A percentile compares a stretch with the other conserved stretches of the same genome.
phyloP scores from a whole-genome alignment of 1,284 basidiomycete genomes.

The Papiliotrema flavescens region DNA sequence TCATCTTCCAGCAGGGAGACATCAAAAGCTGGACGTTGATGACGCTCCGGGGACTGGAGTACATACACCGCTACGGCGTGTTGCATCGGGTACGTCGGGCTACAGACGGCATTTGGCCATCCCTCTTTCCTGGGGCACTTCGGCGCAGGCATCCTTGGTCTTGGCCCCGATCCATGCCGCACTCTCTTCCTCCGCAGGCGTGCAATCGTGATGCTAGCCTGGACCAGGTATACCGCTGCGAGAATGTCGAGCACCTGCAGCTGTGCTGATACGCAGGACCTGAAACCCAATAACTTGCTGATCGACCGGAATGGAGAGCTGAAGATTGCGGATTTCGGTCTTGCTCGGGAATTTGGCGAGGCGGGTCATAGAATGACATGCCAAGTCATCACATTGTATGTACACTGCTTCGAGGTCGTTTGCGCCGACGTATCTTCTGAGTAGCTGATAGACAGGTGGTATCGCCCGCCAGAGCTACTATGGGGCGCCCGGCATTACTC shows the following conservation, averaged over 20 bases:
- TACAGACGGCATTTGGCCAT: too few species aligned
- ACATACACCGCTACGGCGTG: conserved; percentile 91
- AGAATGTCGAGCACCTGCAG: too few species aligned
- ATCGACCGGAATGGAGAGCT: conserved; percentile 86
- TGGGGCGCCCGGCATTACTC: conserved; percentile 95
- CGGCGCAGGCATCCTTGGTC: too few species aligned
- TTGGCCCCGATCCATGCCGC: too few species aligned
- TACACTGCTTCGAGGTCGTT: not conserved
- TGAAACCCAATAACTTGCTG: conserved; percentile 95
- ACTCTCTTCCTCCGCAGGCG: too few species aligned
- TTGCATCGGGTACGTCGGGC: conserved; percentile 82
- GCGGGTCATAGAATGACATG: conserved; percentile 94
- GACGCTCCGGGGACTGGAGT: conserved; percentile 93
- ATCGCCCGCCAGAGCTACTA: conserved; percentile 94
- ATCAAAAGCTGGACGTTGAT: conserved; percentile 99
- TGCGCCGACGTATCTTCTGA: too few species aligned
- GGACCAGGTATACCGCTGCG: too few species aligned
- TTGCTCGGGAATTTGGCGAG: conserved; percentile 79
- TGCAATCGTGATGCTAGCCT: too few species aligned
- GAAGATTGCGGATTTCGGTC: conserved; percentile 98
- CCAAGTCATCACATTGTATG: conserved; percentile 91
- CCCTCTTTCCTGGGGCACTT: too few species aligned
- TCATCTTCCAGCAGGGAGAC: conserved; percentile 90
- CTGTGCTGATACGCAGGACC: not conserved
- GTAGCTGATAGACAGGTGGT: conserved; percentile 67